Percentiles rank a stretch among this genome's conserved stretches.
phyloP scores from a whole-genome alignment of 768 basidiomycete species.

The Lactifluus piperatus region DNA sequence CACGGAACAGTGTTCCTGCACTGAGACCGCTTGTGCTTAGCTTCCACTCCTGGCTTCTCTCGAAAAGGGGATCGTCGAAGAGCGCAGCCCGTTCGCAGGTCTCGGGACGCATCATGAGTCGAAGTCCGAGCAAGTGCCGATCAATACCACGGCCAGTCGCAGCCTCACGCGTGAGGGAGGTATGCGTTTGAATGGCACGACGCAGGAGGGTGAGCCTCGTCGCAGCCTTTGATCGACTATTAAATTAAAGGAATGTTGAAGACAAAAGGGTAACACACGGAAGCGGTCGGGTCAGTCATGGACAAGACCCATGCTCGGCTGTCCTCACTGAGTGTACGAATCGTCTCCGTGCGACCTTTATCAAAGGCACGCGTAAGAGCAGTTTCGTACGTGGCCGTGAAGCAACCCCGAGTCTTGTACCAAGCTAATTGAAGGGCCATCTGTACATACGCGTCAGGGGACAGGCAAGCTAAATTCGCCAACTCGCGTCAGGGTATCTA shows the following conservation, averaged over 20 bases:
- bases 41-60: conserved; percentile 72
- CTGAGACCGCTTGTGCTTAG: conserved; percentile 86
- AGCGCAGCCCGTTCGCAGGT: conserved; percentile 50
- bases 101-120: conserved; percentile 48
- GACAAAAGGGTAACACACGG: conserved; percentile 32
- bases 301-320: conserved; percentile 69
- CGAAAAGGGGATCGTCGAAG: conserved; percentile 73
- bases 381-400: conserved; percentile 91
- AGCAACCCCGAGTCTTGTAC: conserved; percentile 65
- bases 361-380: conserved; percentile 81
- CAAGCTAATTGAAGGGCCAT: conserved; percentile 89
- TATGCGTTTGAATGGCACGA: conserved; percentile 64
- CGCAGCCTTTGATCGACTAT: conserved; percentile 7
- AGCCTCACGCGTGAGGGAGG: conserved; percentile 62
- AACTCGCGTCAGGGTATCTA: not conserved
- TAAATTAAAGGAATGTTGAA: not conserved
- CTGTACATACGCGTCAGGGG: conserved; percentile 84
- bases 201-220: conserved; percentile 45
- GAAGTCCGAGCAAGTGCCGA: conserved; percentile 82
- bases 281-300: conserved; percentile 48
- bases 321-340: conserved; percentile 65
- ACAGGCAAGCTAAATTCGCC: conserved; percentile 35
- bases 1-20: conserved; percentile 77
- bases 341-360: conserved; percentile 84
- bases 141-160: conserved; percentile 81